Evolutionary conservation across 805 yeast species (phyloP).

Genomic region (Komagataella ulmi): DNA sequence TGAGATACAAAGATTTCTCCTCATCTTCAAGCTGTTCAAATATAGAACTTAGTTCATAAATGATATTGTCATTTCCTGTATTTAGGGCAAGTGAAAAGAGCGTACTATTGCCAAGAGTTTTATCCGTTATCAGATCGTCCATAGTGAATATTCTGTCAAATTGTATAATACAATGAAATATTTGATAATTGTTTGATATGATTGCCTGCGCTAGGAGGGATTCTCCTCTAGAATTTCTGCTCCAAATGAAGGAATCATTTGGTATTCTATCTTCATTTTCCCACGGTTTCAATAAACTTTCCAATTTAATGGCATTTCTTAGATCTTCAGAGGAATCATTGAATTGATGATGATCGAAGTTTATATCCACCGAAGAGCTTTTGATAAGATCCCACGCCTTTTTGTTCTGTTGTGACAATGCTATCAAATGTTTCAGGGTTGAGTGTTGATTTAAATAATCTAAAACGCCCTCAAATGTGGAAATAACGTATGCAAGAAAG

Average conservation of each 20-base stretch:
- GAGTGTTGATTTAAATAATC: slow-evolving; percentile 36
- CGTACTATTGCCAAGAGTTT: slow-evolving; percentile 36
- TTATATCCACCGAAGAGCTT: slow-evolving; percentile 11
- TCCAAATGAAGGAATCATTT: slow-evolving; percentile 15
- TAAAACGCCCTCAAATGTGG: slow-evolving; percentile 76
- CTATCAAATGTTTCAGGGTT: slow-evolving; percentile 22
- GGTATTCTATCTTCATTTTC: slow-evolving; percentile 5
- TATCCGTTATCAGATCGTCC: slow-evolving; percentile 59
- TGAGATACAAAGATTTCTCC: slow-evolving; percentile 38
- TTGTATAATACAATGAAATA: slow-evolving; percentile 32
- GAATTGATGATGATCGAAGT: slow-evolving; percentile 5
- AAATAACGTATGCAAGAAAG: slow-evolving; percentile 57
- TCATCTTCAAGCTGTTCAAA: slow-evolving; percentile 23
- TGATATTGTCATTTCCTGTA: slow-evolving; percentile 31
- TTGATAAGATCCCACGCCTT: slow-evolving; percentile 41
- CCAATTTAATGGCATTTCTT: slow-evolving; percentile 5
- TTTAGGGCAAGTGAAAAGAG: slow-evolving; percentile 52
- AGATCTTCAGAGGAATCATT: slow-evolving; percentile 10
- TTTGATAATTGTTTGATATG: slow-evolving; percentile 26
- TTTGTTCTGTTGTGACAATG: slow-evolving; percentile 31
- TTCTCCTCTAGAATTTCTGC: slow-evolving; percentile 47
- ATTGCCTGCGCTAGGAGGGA: slow-evolving; percentile 58
- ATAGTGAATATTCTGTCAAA: slow-evolving; percentile 37
- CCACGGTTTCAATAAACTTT: slow-evolving; percentile 6
- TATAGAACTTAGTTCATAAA: slow-evolving; percentile 31